Evolutionary conservation across 306 rosid species (phyloP).

Genomic region (Hippophae rhamnoides): DNA sequence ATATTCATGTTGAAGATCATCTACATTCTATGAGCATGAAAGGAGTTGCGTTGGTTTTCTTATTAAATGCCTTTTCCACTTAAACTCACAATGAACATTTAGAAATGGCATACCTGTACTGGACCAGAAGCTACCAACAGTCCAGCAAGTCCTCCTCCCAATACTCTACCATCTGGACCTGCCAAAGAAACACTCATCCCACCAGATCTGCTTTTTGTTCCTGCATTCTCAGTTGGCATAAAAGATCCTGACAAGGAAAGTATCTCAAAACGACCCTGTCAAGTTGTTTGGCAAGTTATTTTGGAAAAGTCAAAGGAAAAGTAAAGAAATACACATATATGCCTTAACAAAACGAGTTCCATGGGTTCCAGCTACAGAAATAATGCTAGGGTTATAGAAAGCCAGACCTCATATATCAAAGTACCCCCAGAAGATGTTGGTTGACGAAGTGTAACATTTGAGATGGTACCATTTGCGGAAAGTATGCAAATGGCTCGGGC

Average conservation of each 20-base stretch:
- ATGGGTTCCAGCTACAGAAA: neutral
- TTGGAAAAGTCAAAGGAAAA: no score
- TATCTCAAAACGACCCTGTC: slow-evolving; percentile 65
- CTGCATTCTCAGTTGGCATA: slow-evolving; percentile 48
- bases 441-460: slow-evolving; percentile 91
- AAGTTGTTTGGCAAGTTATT: neutral
- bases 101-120: slow-evolving; percentile 44
- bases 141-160: slow-evolving; percentile 72
- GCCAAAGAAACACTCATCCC: slow-evolving; percentile 67
- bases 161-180: slow-evolving; percentile 49
- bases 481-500: slow-evolving; percentile 88
- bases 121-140: slow-evolving; percentile 64
- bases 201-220: slow-evolving; percentile 53
- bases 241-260: slow-evolving; percentile 57
- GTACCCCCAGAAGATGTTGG: slow-evolving; percentile 96
- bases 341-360: neutral
- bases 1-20: neutral
- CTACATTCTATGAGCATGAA: no score
- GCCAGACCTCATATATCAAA: slow-evolving; percentile 78
- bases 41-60: no score
- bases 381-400: neutral
- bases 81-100: no score
- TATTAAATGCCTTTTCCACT: no score
- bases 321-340: no score
- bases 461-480: slow-evolving; percentile 82